Conservation (phyloP, 2,329 filamentous ascomycete species). For the Monilinia fructicola region DNA sequence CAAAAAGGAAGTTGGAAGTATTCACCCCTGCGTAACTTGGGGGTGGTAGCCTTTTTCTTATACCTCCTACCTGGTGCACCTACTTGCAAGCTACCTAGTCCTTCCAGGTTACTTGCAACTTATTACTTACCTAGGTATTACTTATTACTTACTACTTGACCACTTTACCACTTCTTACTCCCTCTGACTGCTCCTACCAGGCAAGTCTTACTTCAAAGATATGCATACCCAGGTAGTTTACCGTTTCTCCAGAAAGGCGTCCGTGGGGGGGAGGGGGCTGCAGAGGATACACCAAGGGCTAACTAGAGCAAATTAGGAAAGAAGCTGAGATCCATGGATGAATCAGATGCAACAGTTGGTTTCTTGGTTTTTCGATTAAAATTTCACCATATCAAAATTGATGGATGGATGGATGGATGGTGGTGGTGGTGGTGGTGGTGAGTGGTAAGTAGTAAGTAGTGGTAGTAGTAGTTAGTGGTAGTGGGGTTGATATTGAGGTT, state of each 20-base stretch:
- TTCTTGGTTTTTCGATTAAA: background rate
- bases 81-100: background rate
- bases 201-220: too few relatives aligned
- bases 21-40: background rate
- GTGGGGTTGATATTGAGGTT: constrained; percentile 2
- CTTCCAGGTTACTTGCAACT: background rate
- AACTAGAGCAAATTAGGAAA: constrained; percentile 2
- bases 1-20: background rate
- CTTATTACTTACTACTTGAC: too few relatives aligned
- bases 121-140: too few relatives aligned
- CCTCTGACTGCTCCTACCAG: too few relatives aligned
- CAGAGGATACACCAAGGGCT: too few relatives aligned
- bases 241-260: background rate
- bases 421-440: too few relatives aligned
- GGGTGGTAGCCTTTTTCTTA: constrained; percentile 6
- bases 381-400: background rate
- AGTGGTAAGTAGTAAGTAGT: too few relatives aligned
- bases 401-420: too few relatives aligned
- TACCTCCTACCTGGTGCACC: too few relatives aligned
- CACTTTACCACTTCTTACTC: too few relatives aligned
- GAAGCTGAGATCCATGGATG: background rate
- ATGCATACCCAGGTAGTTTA: background rate
- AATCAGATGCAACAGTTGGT: background rate
- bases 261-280: background rate
- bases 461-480: too few relatives aligned